These are phyloP conservation scores for Nephelium lappaceum DNA, from an alignment of 345 rosid genomes.

Conservation along the genomic window DNA sequence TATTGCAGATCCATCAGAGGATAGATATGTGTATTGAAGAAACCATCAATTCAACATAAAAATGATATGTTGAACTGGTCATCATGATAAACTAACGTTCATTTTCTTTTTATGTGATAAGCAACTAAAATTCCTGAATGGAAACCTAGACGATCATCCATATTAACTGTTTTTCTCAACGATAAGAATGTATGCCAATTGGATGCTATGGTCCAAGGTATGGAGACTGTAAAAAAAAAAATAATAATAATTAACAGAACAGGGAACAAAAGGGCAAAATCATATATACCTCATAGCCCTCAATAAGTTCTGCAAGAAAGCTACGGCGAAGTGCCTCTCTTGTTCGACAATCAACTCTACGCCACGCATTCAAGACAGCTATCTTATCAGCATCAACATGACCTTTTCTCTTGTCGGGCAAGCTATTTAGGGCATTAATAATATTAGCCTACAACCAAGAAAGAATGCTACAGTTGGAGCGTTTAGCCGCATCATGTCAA, in stretches of 20 bases:
- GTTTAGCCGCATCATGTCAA: conserved; percentile 8
- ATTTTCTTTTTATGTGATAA: not conserved
- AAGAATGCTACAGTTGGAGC: conserved; percentile 19
- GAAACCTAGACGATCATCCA: not conserved
- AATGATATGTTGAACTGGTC: not conserved
- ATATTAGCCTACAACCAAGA: conserved; percentile 61
- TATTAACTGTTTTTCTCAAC: not conserved
- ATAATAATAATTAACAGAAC: not conserved
- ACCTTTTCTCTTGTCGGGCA: conserved; percentile 54
- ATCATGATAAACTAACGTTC: not conserved
- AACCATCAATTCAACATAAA: conserved; percentile 6
- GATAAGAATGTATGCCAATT: not conserved
- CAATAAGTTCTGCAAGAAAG: conserved; percentile 77
- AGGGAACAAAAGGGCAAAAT: not conserved
- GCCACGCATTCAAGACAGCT: conserved; percentile 82
- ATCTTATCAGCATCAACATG: conserved; percentile 65
- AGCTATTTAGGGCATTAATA: conserved; percentile 45
- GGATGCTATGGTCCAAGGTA: not conserved
- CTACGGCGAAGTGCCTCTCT: conserved; percentile 92
- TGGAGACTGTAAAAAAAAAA: not conserved
- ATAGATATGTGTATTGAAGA: not conserved
- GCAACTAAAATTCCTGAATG: not conserved
- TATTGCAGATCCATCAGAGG: not conserved
- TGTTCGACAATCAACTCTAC: conserved; percentile 72
- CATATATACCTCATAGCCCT: conserved; percentile 71